phyloP scores from a whole-genome alignment of 1,139 yeast species.

The Debaryomyces singareniensis region DNA sequence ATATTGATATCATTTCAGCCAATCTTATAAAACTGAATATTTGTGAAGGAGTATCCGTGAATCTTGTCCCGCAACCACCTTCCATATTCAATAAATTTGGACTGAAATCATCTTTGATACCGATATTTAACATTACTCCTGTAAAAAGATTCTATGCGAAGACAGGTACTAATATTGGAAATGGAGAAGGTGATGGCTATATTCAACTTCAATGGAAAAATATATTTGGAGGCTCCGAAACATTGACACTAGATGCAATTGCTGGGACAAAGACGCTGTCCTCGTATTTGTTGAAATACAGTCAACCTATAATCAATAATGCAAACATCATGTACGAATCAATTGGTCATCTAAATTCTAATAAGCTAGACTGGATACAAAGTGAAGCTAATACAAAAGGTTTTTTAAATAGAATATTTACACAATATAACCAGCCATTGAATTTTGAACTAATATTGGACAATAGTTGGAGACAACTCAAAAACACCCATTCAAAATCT shows the following conservation, averaged over 20 bases:
- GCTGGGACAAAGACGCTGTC: slow-evolving; percentile 77
- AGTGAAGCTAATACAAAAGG: slow-evolving; percentile 61
- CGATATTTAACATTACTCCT: slow-evolving; percentile 55
- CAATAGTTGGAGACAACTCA: slow-evolving; percentile 56
- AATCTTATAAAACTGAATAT: slow-evolving; percentile 38
- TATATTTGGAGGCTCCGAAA: slow-evolving; percentile 86
- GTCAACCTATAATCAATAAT: slow-evolving; percentile 54
- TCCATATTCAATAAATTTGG: slow-evolving; percentile 6
- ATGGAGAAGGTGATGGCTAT: slow-evolving; percentile 93
- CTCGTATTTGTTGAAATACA: slow-evolving; percentile 58
- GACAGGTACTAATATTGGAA: slow-evolving; percentile 92
- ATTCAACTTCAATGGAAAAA: slow-evolving; percentile 71
- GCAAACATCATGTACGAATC: slow-evolving; percentile 51
- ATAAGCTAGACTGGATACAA: slow-evolving; percentile 63
- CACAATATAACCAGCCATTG: slow-evolving; percentile 16
- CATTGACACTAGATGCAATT: slow-evolving; percentile 65
- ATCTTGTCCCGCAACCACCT: slow-evolving; percentile 27
- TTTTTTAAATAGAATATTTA: slow-evolving; percentile 43
- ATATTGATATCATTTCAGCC: slow-evolving; percentile 37
- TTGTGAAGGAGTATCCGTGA: slow-evolving; percentile 38
- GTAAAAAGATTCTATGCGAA: slow-evolving; percentile 65
- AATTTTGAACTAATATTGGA: slow-evolving; percentile 64
- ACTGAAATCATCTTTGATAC: slow-evolving; percentile 39
- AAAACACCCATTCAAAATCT: slow-evolving; percentile 33
- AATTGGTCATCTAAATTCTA: slow-evolving; percentile 49